Base-by-base conservation (phyloP, 805 yeast species). In the Saturnispora halmiae region DNA sequence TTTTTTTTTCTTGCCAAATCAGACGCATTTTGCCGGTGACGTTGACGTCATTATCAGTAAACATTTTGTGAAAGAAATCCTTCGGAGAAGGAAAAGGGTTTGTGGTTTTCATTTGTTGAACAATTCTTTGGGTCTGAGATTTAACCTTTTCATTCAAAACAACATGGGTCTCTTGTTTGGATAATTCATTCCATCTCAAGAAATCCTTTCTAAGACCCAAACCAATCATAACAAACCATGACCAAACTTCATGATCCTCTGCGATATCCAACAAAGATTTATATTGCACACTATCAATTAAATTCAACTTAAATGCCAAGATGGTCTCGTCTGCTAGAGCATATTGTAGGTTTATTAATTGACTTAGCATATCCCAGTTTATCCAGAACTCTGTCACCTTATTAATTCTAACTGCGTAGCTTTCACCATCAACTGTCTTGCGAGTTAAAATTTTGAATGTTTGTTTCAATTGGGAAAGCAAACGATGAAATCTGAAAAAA, bases 211-310 rank as follows among this genome's bases (percentile, higher is more conserved):
- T 72, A 38, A 79, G 54, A 1, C 76, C 76, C 13, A 78, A 55
- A 43, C 80, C 47, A 15, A 82, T 75, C 51, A 77, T 82, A 41
- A 68, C 67, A 60, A 77, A 77, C 88, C 90, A 81, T 0, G 84
- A 76, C 29, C 72, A 61, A 2, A 77, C 65, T 56, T 78, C 85
- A 54, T 82, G 85, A 51, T 67, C 46, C 36, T 47, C 50, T 5
- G 46, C 48, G 33, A 42, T 66, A 4, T 61, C 57, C 4, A 73
- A 76, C 38, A 71, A 47, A 35, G 38, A 29, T 2, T 63, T 48
- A 4, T 42, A 39, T 40, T 69, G 67, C 5, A 62, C 54, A 26
- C 72, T 55, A 3, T 75, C 52, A n/a, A 72, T 69, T 20, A 77
- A 48, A 51, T 78, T 78, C 60, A 65, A 75, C 51, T 78, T 79